phyloP scores from a whole-genome alignment of 805 yeast species.

The Candida piceae region DNA sequence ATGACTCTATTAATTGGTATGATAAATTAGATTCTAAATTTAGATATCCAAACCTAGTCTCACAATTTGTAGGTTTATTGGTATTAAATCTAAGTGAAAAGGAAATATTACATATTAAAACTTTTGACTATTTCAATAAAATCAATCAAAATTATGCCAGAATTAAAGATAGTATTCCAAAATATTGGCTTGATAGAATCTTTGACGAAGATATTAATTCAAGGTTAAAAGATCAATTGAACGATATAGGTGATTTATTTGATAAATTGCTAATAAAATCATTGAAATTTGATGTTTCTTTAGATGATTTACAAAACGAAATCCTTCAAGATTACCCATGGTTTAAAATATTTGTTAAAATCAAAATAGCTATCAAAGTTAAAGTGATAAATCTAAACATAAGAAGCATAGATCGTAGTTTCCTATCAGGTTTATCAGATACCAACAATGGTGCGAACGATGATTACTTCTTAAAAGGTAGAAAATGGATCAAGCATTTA shows the following conservation, averaged over 20 bases:
- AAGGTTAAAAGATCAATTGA: conserved; percentile 9
- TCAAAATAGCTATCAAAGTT: conserved; percentile 52
- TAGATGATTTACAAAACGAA: conserved; percentile 39
- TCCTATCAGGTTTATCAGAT: conserved; percentile 29
- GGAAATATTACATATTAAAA: conserved; percentile 48
- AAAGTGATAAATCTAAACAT: conserved; percentile 50
- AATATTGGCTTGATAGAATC: conserved; percentile 25
- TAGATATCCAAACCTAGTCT: conserved; percentile 48
- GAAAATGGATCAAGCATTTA: conserved; percentile 61
- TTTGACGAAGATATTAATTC: conserved; percentile 22
- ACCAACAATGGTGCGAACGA: conserved; percentile 15
- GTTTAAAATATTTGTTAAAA: conserved; percentile 58
- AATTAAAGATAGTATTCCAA: conserved; percentile 23
- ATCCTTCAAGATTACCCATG: conserved; percentile 71
- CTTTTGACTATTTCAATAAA: conserved; percentile 41
- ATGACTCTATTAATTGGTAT: conserved; percentile 56
- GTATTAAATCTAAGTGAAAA: conserved; percentile 50
- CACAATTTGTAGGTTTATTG: conserved; percentile 56
- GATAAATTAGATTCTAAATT: conserved; percentile 41
- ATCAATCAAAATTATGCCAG: conserved; percentile 34
- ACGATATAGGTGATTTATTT: conserved; percentile 5
- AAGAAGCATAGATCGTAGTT: conserved; percentile 51
- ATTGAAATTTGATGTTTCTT: conserved; percentile 15
- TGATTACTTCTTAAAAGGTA: conserved; percentile 42
- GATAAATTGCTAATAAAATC: conserved; percentile 9